Percentiles rank a stretch among this genome's conserved stretches.
phyloP scores from a whole-genome alignment of 768 basidiomycete genomes.

The Boletus subcaerulescens region DNA sequence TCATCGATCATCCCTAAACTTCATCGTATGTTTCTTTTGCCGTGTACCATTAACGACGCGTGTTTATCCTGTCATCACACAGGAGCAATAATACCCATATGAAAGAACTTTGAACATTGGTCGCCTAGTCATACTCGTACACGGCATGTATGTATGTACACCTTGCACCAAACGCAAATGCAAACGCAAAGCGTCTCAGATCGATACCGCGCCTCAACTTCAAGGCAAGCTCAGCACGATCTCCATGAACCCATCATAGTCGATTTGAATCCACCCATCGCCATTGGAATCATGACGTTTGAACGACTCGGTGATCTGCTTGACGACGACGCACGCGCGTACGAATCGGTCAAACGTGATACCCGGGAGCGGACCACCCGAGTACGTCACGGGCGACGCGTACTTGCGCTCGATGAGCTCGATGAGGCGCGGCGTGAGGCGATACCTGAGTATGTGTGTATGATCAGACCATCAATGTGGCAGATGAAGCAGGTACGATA shows the following conservation, averaged over 20 bases:
- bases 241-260: conserved; percentile 55
- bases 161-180: not conserved
- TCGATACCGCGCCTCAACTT: not conserved
- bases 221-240: conserved; percentile 44
- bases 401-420: conserved; percentile 75
- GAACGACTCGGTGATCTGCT: conserved; percentile 74
- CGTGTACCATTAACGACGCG: conserved; percentile 2
- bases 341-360: conserved; percentile 88
- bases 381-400: conserved; percentile 40
- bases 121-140: conserved; percentile 10
- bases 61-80: not conserved
- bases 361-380: conserved; percentile 42
- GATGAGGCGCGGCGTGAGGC: conserved; percentile 64
- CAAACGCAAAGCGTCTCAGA: no score
- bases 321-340: conserved; percentile 78
- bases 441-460: conserved; percentile 41
- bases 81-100: not conserved
- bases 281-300: conserved; percentile 59
- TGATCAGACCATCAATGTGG: no score
- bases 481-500: not conserved
- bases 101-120: no score
- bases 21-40: not conserved
- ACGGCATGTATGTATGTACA: not conserved
- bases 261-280: conserved; percentile 52
- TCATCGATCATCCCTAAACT: not conserved